Evolutionary conservation across 305 asterid species (phyloP).

Genomic region (Plantago coronopus): DNA sequence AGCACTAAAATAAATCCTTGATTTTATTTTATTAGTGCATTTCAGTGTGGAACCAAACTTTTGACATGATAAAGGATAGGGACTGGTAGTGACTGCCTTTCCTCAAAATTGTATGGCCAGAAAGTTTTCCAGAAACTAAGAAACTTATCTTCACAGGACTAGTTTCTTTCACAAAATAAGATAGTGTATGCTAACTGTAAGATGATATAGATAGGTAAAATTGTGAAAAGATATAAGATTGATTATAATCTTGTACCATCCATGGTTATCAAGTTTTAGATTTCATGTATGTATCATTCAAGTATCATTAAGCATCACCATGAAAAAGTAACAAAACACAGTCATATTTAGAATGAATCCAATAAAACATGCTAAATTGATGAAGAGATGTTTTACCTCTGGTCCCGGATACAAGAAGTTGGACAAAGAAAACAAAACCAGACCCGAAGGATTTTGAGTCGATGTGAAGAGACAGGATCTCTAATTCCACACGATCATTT

Average conservation of each 20-base stretch:
- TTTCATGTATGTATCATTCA: not conserved
- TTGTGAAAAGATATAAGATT: not conserved
- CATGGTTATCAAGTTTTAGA: not conserved
- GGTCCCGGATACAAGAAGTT: conserved; percentile 6
- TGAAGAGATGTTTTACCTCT: conserved; percentile 5
- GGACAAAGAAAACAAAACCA: conserved; percentile 11
- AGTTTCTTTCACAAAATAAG: not conserved
- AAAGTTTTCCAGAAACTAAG: not conserved
- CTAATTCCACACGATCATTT: not conserved
- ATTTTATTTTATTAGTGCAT: not conserved
- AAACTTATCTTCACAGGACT: not conserved
- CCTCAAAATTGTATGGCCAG: not conserved
- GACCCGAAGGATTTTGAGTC: conserved; percentile 9
- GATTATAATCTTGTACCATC: no score
- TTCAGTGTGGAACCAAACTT: not conserved
- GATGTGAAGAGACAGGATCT: conserved; percentile 7
- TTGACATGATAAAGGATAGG: not conserved
- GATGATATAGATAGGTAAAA: not conserved
- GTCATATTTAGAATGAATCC: not conserved
- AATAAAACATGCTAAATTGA: not conserved
- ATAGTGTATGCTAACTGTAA: not conserved
- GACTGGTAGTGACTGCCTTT: conserved; percentile 1
- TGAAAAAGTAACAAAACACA: conserved; percentile 1
- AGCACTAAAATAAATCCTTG: not conserved
- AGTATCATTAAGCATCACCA: not conserved